Evolutionary conservation across 2,329 filamentous ascomycete genomes (phyloP).

Genomic region (Zasmidium angulare): DNA sequence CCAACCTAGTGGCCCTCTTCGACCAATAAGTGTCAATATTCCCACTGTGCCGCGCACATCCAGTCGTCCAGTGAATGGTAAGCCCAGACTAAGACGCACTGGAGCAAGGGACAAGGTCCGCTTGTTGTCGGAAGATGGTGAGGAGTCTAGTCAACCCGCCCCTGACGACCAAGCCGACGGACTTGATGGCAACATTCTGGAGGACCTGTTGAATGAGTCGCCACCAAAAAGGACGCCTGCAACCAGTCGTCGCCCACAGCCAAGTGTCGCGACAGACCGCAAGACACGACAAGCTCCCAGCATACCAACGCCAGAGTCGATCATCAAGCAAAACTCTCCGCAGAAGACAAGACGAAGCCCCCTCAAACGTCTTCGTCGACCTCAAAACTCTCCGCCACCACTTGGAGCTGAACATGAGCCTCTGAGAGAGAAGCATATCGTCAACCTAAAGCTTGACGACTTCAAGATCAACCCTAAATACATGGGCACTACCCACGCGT

Average conservation of each 20-base stretch:
- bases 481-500: constrained; percentile 74
- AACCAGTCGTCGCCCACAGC: not conserved
- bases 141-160: constrained; percentile 19
- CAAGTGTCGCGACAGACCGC: not conserved
- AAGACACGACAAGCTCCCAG: not conserved
- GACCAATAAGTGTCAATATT: constrained; percentile 25
- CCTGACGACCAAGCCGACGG: constrained; percentile 1
- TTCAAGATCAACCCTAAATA: constrained; percentile 78
- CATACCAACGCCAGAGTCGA: not conserved
- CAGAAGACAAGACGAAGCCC: not conserved
- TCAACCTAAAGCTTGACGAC: constrained; percentile 63
- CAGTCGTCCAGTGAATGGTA: not conserved
- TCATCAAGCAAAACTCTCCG: constrained; percentile 9
- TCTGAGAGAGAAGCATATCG: constrained; percentile 59
- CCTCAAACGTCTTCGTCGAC: not conserved
- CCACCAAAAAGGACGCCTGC: constrained; percentile 1
- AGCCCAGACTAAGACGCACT: constrained; percentile 12
- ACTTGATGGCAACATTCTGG: constrained; percentile 20
- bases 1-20: constrained; percentile 9
- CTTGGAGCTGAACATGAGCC: constrained; percentile 39
- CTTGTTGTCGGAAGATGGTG: constrained; percentile 32
- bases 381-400: constrained; percentile 22
- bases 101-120: constrained; percentile 20
- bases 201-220: constrained; percentile 21
- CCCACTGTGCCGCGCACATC: not conserved